Evolutionary conservation across 108 stramenopile genomes (phyloP), one percentile per base, ranked within the genome.

Genomic region (Thalassiosira profunda): DNA sequence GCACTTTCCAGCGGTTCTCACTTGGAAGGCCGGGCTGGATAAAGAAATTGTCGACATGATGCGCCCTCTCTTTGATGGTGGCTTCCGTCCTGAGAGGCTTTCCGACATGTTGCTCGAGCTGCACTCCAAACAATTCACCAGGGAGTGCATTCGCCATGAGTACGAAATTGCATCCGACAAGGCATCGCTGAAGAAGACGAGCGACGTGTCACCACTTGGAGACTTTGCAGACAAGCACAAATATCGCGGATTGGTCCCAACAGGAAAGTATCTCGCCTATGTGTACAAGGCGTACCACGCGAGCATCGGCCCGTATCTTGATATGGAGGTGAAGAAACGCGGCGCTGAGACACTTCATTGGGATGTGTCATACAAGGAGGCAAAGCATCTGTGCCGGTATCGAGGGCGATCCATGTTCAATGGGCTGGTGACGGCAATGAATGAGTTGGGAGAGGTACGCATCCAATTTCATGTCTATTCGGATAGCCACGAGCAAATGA

Each of bases 1-100:
- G 11, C 28, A 71, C 23, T 71, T 78, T 52, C 76, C 69, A 31
- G 76, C 76, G 6, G 37, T 63, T 33, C 62, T 78, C 4, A 78
- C 76, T 0, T 37, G 29, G 21, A 54, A 38, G 24, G 63, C 69
- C 20, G 76, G 66, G 1, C 45, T 78, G 2, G 61, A 70, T 35
- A 64, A 64, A 8, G 21, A 8, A 14, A n/a, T 78, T 6, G 20
- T 78, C 1, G 62, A 78, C 30, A 21, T 70, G 53, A 71, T 71
- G 69, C 42, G 61, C 5, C 62, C 69, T n/a, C 44, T 70, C 3
- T 78, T 78, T 70, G 62, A 70, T 41, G 53, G 43, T 8, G 62
- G 54, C 1, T 1, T 78, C 0, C 33, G 51, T 10, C 68, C 69
- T 17, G 70, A 70, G 21, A 11, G 31, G 18, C 61, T 78, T 44